Conservation (phyloP, 352 stramenopile genomes). For the Pelagophyceae sp. region DNA sequence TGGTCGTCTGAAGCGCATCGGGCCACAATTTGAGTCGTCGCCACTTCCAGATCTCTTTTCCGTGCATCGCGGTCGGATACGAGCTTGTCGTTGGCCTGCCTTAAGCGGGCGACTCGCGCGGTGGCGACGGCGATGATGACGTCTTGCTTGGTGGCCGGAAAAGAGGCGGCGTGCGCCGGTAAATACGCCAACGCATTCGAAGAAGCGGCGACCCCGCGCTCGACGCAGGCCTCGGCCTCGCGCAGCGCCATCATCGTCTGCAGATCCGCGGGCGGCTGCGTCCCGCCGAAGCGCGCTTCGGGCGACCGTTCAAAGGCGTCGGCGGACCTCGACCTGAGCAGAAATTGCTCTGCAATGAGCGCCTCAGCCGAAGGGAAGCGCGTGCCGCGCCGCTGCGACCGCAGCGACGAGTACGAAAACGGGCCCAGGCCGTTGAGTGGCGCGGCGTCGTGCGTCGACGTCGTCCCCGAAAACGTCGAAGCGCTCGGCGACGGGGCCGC, state of each 20-base stretch:
- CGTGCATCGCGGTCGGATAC: constrained; percentile 25
- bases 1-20: constrained; percentile 25
- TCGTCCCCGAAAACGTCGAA: background rate
- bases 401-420: constrained; percentile 2
- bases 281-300: constrained; percentile 18
- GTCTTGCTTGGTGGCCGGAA: constrained; percentile 22
- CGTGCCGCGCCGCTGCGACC: constrained; percentile 15
- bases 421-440: background rate
- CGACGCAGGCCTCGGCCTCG: constrained; percentile 18
- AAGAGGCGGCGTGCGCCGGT: constrained; percentile 7
- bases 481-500: background rate
- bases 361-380: constrained; percentile 23
- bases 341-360: background rate
- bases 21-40: constrained; percentile 23
- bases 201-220: background rate
- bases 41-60: constrained; percentile 25
- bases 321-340: background rate
- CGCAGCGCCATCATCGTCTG: constrained; percentile 5
- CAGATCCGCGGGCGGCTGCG: constrained; percentile 19
- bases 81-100: constrained; percentile 24
- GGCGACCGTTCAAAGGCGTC: background rate
- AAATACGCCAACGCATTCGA: constrained; percentile 19
- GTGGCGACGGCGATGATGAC: constrained; percentile 15
- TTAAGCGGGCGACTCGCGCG: constrained; percentile 8
- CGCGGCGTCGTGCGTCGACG: background rate